These are phyloP conservation scores for Paramecium octaurelia DNA, from an alignment of 73 alveolate species.

Conservation along the genomic window DNA sequence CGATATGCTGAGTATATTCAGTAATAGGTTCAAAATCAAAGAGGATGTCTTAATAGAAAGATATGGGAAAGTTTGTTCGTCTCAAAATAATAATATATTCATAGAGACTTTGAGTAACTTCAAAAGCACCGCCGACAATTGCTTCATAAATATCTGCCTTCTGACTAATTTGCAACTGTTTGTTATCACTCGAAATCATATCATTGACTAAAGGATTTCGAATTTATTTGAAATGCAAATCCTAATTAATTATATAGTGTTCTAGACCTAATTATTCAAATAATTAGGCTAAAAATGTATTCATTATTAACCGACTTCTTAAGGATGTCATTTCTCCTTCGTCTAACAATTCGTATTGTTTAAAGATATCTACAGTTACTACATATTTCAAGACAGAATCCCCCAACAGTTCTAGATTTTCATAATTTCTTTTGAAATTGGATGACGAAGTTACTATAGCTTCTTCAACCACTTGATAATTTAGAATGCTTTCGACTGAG, in stretches of 20 bases:
- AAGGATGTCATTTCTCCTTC: conserved; percentile 22
- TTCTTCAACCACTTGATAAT: background rate
- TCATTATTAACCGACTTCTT: background rate
- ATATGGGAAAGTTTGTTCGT: conserved; percentile 3
- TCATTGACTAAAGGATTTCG: conserved; percentile 20
- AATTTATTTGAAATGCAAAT: conserved; percentile 3
- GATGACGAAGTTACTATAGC: background rate
- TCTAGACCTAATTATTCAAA: background rate
- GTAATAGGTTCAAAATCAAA: background rate
- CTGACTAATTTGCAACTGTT: background rate
- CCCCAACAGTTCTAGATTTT: conserved; percentile 44
- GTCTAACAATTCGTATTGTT: background rate
- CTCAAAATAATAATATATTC: background rate
- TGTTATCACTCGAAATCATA: background rate
- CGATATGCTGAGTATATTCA: background rate
- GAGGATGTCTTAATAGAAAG: background rate
- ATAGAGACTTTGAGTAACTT: background rate
- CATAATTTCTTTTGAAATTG: background rate
- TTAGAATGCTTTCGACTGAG: background rate
- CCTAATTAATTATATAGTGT: background rate
- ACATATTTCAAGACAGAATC: conserved; percentile 34
- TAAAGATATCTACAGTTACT: background rate
- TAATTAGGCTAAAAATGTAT: background rate
- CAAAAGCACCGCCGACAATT: background rate
- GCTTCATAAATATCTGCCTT: conserved; percentile 45